phyloP scores from a whole-genome alignment of 257 asterid genomes.

The Nicotiana obtusifolia region DNA sequence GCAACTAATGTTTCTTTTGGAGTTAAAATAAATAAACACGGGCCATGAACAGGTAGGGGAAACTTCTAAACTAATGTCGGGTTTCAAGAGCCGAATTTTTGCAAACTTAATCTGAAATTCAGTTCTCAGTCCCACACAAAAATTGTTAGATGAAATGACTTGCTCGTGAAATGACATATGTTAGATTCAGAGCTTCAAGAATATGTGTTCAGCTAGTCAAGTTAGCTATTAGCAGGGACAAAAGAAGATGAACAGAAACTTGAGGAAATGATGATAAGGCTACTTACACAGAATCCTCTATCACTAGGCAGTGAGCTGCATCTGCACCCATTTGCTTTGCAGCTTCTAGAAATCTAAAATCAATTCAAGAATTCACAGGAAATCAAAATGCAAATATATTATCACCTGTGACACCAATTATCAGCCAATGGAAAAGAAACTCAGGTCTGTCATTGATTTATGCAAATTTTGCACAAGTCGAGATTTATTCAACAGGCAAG shows the following conservation, averaged over 20 bases:
- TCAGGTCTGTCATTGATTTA: background rate
- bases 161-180: background rate
- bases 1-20: background rate
- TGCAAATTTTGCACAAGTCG: background rate
- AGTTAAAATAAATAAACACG: background rate
- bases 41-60: background rate
- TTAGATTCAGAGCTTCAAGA: background rate
- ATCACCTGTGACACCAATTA: background rate
- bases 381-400: background rate
- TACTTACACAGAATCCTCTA: constrained; percentile 84
- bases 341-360: constrained; percentile 80
- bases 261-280: background rate
- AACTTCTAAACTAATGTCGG: background rate
- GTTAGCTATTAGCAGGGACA: background rate
- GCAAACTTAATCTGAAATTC: background rate
- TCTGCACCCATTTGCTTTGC: constrained; percentile 70
- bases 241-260: background rate
- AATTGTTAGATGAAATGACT: background rate
- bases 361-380: constrained; percentile 13
- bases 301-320: constrained; percentile 66
- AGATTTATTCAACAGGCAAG: background rate
- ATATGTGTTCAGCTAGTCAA: constrained; percentile 1
- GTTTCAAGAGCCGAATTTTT: background rate
- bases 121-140: background rate
- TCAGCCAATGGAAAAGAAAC: background rate